A percentile compares a stretch with the other conserved stretches of the same genome.
Evolutionary conservation across 2,329 filamentous ascomycete genomes (phyloP).

Genomic region (Pestalotiopsis sp.): DNA sequence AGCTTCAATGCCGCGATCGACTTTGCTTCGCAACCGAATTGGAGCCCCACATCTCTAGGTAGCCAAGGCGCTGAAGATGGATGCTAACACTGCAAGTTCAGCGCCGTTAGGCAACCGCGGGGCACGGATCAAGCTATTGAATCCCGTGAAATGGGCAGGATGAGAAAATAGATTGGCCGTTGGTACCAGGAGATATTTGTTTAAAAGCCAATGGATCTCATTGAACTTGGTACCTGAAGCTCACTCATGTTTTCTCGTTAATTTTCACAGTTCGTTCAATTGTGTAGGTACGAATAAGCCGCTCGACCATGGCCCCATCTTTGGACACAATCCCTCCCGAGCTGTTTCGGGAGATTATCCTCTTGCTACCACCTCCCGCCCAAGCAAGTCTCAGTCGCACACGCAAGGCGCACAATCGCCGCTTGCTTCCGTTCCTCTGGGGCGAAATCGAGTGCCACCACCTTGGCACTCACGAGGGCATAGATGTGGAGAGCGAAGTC

Average conservation of each 20-base stretch:
- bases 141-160: background rate
- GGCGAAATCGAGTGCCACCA: constrained; percentile 11
- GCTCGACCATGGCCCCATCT: background rate
- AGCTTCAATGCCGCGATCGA: too few relatives aligned
- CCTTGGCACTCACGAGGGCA: constrained; percentile 12
- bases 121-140: background rate
- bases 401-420: constrained; percentile 3
- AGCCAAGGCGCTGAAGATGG: too few relatives aligned
- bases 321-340: background rate
- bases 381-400: constrained; percentile 12
- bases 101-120: background rate
- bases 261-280: too few relatives aligned
- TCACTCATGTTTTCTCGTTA: too few relatives aligned
- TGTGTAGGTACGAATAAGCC: too few relatives aligned
- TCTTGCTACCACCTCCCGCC: constrained; percentile 5
- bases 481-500: background rate
- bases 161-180: background rate
- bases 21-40: too few relatives aligned
- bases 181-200: background rate
- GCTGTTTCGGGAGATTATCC: background rate
- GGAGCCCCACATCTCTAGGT: too few relatives aligned
- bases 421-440: constrained; percentile 13
- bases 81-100: background rate
- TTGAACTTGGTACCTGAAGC: background rate
- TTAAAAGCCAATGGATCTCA: background rate